Conservation (phyloP, 2,329 filamentous ascomycete species). For the Aspergillus novofumigatus region DNA sequence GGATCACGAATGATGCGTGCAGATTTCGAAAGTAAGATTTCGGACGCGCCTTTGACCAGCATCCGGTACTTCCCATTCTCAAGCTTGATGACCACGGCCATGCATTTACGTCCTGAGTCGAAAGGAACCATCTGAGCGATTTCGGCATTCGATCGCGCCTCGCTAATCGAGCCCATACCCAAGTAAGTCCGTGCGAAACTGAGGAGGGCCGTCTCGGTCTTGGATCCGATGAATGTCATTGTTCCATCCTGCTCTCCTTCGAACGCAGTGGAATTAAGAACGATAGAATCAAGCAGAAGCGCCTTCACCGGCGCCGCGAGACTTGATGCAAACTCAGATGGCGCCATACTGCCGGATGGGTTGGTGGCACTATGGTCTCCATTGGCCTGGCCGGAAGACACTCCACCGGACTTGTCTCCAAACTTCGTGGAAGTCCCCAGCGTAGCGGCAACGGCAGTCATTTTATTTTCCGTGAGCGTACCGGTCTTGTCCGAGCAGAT, state of each 20-base stretch:
- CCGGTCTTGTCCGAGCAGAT: constrained; percentile 65
- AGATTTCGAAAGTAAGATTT: constrained; percentile 46
- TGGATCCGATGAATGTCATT: constrained; percentile 65
- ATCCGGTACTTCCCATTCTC: constrained; percentile 54
- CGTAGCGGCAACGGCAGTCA: constrained; percentile 57
- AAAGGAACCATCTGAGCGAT: constrained; percentile 54
- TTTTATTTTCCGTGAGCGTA: constrained; percentile 61
- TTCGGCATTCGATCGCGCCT: constrained; percentile 60
- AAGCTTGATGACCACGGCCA: constrained; percentile 60
- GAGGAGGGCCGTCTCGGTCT: constrained; percentile 73
- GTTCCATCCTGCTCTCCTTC: constrained; percentile 60
- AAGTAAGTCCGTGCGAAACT: constrained; percentile 63
- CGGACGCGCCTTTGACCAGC: constrained; percentile 51
- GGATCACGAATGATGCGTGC: constrained; percentile 56
- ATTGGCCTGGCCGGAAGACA: constrained; percentile 22
- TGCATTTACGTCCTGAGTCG: constrained; percentile 65
- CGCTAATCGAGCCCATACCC: constrained; percentile 57
- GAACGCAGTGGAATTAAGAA: constrained; percentile 67
- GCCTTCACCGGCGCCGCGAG: constrained; percentile 52
- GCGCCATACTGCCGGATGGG: constrained; percentile 45
- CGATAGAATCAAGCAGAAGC: constrained; percentile 60
- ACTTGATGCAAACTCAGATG: constrained; percentile 51
- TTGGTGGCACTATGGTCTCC: constrained; percentile 20
- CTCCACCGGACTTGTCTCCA: constrained; percentile 35
- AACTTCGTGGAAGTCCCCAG: constrained; percentile 46